Percentiles rank a stretch among this genome's conserved stretches.
These are phyloP conservation scores for Flaveria bidentis DNA, from an alignment of 129 eudicot genomes.

Conservation along the genomic window DNA sequence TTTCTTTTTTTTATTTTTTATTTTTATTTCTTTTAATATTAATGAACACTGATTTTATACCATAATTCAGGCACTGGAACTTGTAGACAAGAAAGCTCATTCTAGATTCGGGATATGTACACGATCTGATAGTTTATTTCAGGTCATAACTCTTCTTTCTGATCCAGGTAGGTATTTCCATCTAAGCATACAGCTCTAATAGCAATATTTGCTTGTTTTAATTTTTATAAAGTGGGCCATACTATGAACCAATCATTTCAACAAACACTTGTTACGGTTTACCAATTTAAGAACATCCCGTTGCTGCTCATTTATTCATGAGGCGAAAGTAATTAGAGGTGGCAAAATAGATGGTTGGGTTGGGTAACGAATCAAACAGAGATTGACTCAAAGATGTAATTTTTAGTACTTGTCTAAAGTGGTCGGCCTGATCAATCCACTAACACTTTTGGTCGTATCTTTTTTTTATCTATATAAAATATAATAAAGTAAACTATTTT, in stretches of 20 bases:
- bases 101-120: constrained; percentile 46
- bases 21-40: not conserved
- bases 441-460: not conserved
- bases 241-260: not conserved
- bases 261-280: not conserved
- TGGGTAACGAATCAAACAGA: not conserved
- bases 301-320: not conserved
- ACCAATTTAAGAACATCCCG: not conserved
- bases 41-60: not conserved
- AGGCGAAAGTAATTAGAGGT: not conserved
- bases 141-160: constrained; percentile 56
- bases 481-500: not conserved
- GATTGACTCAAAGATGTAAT: not conserved
- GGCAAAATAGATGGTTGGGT: not conserved
- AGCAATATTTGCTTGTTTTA: not conserved
- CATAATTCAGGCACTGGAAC: constrained; percentile 49
- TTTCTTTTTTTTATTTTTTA: not conserved
- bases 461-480: not conserved
- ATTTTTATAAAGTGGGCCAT: too few species aligned
- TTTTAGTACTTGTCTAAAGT: not conserved
- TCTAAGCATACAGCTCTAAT: not conserved
- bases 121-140: constrained; percentile 49
- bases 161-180: constrained; percentile 45
- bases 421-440: not conserved
- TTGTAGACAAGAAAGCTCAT: constrained; percentile 32